Evolutionary conservation across 768 basidiomycete genomes (phyloP), one percentile per base, ranked within the genome.

Genomic region (Suillus variegatus): DNA sequence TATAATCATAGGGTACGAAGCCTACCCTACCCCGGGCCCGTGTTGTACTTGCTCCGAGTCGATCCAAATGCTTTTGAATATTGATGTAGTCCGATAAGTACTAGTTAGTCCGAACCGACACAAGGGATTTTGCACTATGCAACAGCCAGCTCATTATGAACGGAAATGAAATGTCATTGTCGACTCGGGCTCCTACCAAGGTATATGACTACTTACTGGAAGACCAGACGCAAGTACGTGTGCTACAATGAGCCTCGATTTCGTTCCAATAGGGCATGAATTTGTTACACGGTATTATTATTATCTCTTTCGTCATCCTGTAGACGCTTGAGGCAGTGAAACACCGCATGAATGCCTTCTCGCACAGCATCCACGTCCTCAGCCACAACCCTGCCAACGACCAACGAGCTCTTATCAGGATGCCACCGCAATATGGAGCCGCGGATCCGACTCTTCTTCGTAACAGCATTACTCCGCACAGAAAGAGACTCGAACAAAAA

Each of bases 351-450:
- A 8, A 88, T 77, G 0, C 85, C 87, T 58, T 80, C 78, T 35
- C 72, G 76, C 12, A 87, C 83, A 6, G 70, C 74, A 22, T 82
- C 80, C 66, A 75, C 63, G 63, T 88, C 85, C n/a, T 80, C 78
- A 2, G 79, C 77, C 1, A 74, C 73, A 9, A 86, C 81, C 43
- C 81, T 79, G 18, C 72, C 66, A n/a, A 87, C 69, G 18, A 88
- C 65, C 2, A 67, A 63, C 4, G 82, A 79, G 68, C 85, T 77
- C 76, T 89, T 90, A 73, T 90, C 88, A 1, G 89, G 88, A 71
- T 89, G 89, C 84, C 88, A 91, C 10, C 87, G 81, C 64, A 92
- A 74, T 52, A 93, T 74, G 1, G 88, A 86, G 57, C 80, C 81
- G 41, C 90, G 81, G 7, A 92, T 76, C 47, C 84, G 78, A 52